phyloP scores from a whole-genome alignment of 1,139 yeast species.

The Geotrichum reessii region DNA sequence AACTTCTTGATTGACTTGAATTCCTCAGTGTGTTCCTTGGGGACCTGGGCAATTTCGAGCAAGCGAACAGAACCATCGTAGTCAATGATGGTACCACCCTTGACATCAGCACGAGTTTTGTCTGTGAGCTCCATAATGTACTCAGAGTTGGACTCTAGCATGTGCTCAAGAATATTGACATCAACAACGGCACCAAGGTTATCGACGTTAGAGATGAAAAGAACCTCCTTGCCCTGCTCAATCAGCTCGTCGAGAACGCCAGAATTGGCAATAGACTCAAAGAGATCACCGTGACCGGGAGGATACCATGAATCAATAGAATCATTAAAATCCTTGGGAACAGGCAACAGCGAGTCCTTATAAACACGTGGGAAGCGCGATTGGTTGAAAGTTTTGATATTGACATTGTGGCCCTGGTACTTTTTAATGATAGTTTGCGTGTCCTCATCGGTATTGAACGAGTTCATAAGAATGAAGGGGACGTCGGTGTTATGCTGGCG shows the following conservation, averaged over 20 bases:
- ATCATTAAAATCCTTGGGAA: constrained; percentile 73
- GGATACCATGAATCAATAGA: constrained; percentile 91
- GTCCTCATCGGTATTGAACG: constrained; percentile 95
- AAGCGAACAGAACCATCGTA: constrained; percentile 93
- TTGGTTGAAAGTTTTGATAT: constrained; percentile 94
- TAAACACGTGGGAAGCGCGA: constrained; percentile 93
- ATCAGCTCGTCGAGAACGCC: constrained; percentile 89
- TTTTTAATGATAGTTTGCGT: constrained; percentile 93
- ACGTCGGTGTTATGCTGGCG: constrained; percentile 88
- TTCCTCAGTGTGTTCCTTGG: constrained; percentile 97
- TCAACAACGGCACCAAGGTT: constrained; percentile 98
- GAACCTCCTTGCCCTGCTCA: constrained; percentile 88
- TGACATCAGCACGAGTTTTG: constrained; percentile 97
- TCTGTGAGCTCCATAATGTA: constrained; percentile 97
- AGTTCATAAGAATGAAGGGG: constrained; percentile 94
- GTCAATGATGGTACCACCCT: constrained; percentile 97
- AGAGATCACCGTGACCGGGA: constrained; percentile 98
- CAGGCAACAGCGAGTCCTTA: constrained; percentile 91
- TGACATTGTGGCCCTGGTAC: constrained; percentile 93
- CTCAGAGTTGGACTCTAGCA: constrained; percentile 87
- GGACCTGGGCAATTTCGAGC: constrained; percentile 97
- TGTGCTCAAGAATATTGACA: constrained; percentile 81
- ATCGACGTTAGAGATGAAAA: constrained; percentile 96
- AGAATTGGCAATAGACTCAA: constrained; percentile 80
- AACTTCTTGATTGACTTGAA: constrained; percentile 96